Evolutionary conservation across 345 rosid genomes (phyloP), one percentile per base, ranked within the genome.

Genomic region (Fremontodendron californicum): DNA sequence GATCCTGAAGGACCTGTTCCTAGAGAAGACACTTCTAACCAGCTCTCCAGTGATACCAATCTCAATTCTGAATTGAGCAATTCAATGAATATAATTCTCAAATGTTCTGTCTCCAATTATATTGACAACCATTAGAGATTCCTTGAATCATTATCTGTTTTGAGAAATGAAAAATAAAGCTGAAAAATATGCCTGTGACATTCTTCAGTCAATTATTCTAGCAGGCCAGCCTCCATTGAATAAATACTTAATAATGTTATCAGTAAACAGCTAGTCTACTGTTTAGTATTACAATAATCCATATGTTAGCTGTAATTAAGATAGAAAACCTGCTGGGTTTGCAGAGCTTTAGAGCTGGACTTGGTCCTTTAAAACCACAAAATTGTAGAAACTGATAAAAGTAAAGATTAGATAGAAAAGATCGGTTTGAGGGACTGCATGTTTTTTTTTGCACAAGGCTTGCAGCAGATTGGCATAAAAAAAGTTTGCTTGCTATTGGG

Each of bases 21-120:
- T 89, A 39, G 89, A 89, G 89, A 92, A 88, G 79, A 90, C 87
- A 66, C 86, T 87, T 84, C 81, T 89, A 45, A 89, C 92, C 42
- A 90, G 46, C 83, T 84, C 93, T 78, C 92, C 88, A 46, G 89
- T 86, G 69, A 92, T 88, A 37, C 98, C 98, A 97, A 94, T 93
- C 78, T n/a, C n/a, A n/a, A n/a, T n/a, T n/a, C n/a, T n/a, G n/a
- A n/a, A n/a, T n/a, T n/a, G n/a, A n/a, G n/a, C n/a, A n/a, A n/a
- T n/a, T n/a, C n/a, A n/a, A n/a, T 29, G 52, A 45, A 29, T 77
- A 55, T 54, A 39, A 42, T 67, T 51, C 29, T 74, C 65, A 43
- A 77, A 45, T 52, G 63, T 74, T 79, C 25, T 73, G 78, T 54
- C 69, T 51, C 71, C 73, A 78, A 33, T 76, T 85, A 79, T 81